Evolutionary conservation across 1,284 basidiomycete species (phyloP), one percentile per base, ranked within the genome.

Genomic region (Cryptococcus amylolentus): DNA sequence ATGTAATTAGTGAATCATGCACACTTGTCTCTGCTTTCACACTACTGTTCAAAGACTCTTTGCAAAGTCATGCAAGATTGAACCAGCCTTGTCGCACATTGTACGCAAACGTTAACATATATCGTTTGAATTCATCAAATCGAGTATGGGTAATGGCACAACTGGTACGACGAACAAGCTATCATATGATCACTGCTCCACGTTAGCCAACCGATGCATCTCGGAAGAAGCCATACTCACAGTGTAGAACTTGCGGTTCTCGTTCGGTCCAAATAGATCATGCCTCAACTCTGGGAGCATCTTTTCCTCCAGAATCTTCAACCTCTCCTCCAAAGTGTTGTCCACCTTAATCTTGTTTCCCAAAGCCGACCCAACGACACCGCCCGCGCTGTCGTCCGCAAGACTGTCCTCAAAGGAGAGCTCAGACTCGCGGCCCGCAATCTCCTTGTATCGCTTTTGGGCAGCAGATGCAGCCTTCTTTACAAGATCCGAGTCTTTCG

Each of bases 271-370:
- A 67, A 93, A 95, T 45, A 95, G 80, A 67, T 91, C 87, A 64
- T 81, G 82, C 66, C 92, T 82, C 65, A 95, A 89, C 78, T 94
- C 91, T 1, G 91, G 92, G 43, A 95, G 80, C 92, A 94, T 94
- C 89, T 88, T 84, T 71, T 94, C 89, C 78, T 96, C 91, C 44
- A 96, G 80, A 62, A 96, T 78, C 66, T 86, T 82, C 70, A 97
- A 77, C 49, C 93, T 84, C 72, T 94, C 91, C 64, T 91, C 90
- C 51, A 97, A 81, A 0, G 92, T 93, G 73, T 97, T 96, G 76
- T 96, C 88, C 26, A 97, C 82, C 38, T 85, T 88, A 73, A 96
- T 96, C 51, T 89, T 84, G 45, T 83, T 82, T 13, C 81, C 81
- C 42, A 87, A 87, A 55, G 84, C 88, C 27, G 83, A 76, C 26